Evolutionary conservation across 2,329 filamentous ascomycete genomes (phyloP).

Genomic region (Daldinia eschscholtzii): DNA sequence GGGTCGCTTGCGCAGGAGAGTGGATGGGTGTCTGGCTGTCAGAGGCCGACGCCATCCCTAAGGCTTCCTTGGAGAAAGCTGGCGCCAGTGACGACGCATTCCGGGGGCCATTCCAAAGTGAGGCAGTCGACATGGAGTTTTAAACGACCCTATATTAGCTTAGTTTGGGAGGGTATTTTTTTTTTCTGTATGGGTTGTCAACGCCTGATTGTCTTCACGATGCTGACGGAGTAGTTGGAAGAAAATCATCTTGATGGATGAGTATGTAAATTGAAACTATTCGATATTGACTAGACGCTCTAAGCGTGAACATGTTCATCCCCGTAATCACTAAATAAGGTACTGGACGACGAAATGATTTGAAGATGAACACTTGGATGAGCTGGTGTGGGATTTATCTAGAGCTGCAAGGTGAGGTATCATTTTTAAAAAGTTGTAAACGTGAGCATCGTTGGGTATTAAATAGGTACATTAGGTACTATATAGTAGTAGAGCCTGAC

Average conservation of each 20-base stretch:
- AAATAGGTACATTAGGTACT: slow-evolving; percentile 5
- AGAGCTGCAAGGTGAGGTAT: slow-evolving; percentile 10
- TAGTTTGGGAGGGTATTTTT: neutral
- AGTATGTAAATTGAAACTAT: neutral
- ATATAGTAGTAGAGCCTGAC: slow-evolving; percentile 14
- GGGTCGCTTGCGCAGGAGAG: slow-evolving; percentile 54
- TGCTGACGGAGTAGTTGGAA: neutral
- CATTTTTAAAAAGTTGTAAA: slow-evolving; percentile 9
- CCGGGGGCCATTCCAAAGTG: slow-evolving; percentile 46
- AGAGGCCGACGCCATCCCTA: slow-evolving; percentile 43
- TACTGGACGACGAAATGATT: neutral
- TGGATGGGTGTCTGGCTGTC: slow-evolving; percentile 57
- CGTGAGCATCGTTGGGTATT: slow-evolving; percentile 23
- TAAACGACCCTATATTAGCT: slow-evolving; percentile 17
- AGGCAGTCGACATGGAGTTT: slow-evolving; percentile 45
- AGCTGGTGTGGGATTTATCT: slow-evolving; percentile 7
- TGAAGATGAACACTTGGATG: neutral
- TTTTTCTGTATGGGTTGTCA: slow-evolving; percentile 1
- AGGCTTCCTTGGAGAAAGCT: slow-evolving; percentile 42
- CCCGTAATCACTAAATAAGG: neutral
- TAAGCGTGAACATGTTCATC: neutral
- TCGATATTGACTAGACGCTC: neutral
- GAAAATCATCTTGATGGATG: neutral
- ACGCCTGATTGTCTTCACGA: slow-evolving; percentile 5
- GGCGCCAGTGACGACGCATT: slow-evolving; percentile 44